Base-by-base conservation (phyloP, 345 rosid species). In the Lepidium didymum region DNA sequence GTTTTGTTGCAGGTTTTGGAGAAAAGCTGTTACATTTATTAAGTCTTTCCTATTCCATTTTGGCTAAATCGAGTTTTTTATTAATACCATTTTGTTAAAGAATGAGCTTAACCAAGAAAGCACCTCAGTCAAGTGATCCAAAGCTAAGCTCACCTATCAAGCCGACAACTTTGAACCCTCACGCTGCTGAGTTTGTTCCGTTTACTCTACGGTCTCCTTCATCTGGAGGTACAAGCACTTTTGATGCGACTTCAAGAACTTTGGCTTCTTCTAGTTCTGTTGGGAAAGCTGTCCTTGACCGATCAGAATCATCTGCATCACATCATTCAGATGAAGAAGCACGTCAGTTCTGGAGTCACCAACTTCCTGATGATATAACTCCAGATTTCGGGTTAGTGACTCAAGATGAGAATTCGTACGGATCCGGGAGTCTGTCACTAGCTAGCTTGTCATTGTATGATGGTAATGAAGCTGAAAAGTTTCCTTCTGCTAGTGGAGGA, bases 121-220 rank as follows among this genome's bases (percentile, higher is more conserved):
- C 79, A 56, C 56, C 75, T 67, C 91, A 82, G 58, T 74, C 82
- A 51, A 82, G 72, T 71, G 89, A 84, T 44, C 66, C 85, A 14
- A 88, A 87, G 83, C 75, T 84, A 31, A 81, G 56, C 34, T 18
- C 83, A 44, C 56, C 80, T 49, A 82, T 60, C 78, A 91, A 89
- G 75, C 81, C 81, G 71, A 89, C 85, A n/a, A 36, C 87, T 58
- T 83, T 91, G 80, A 95, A 95, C 63, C 99, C 99, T 14, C 83
- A 89, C 82, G 99, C 99, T 7, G 96, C 96, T 7, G 99, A 91
- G 84, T 94, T 94, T 8, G 77, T 94, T 75, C 99, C 99, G 3
- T 84, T 83, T 69, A 67, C 93, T 18, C 88, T 86, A 54, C 80
- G 90, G 10, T 78, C 92, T 46, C 78, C 89, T 23, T 60, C 87